Conservation (phyloP, 1,284 basidiomycete species). For the Papiliotrema terrestris region DNA sequence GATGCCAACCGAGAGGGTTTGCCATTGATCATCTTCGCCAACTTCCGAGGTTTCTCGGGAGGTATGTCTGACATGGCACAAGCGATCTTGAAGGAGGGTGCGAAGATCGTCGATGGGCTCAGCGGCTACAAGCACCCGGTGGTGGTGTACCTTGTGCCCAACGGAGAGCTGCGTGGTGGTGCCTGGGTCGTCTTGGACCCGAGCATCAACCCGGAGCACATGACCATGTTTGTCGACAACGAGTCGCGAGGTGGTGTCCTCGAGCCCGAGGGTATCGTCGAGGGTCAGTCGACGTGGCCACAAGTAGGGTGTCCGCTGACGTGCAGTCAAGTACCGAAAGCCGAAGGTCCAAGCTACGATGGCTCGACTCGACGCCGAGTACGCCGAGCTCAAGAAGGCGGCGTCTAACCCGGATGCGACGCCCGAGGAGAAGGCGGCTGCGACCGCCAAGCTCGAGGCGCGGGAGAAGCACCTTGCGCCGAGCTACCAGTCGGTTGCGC, state of each 20-base stretch:
- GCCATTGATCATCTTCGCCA: slow-evolving; percentile 97
- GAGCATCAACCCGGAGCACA: slow-evolving; percentile 91
- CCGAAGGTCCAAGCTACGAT: slow-evolving; percentile 88
- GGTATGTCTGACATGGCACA: slow-evolving; percentile 68
- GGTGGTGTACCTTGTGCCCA: slow-evolving; percentile 97
- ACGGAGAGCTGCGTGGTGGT: slow-evolving; percentile 97
- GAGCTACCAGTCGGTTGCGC: slow-evolving; percentile 88
- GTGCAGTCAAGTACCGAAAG: slow-evolving; percentile 63
- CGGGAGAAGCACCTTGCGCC: slow-evolving; percentile 82
- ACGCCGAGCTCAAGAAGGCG: slow-evolving; percentile 74
- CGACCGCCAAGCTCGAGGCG: slow-evolving; percentile 64
- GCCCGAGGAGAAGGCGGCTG: slow-evolving; percentile 68
- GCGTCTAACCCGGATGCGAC: slow-evolving; percentile 70
- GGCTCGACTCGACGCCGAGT: slow-evolving; percentile 86
- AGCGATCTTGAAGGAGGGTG: slow-evolving; percentile 88
- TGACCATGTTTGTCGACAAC: slow-evolving; percentile 99
- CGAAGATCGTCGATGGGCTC: slow-evolving; percentile 97
- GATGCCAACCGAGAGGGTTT: slow-evolving; percentile 97
- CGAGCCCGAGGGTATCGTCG: slow-evolving; percentile 95
- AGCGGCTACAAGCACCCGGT: slow-evolving; percentile 98
- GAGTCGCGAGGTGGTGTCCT: slow-evolving; percentile 95
- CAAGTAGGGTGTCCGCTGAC: neutral
- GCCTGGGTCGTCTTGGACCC: slow-evolving; percentile 99
- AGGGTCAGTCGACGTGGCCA: slow-evolving; percentile 46
- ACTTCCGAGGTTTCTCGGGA: slow-evolving; percentile 99